Percentiles rank a stretch among this genome's conserved stretches.
Conservation (phyloP, 2,329 filamentous ascomycete genomes). For the Pezizomycotina sp. region DNA sequence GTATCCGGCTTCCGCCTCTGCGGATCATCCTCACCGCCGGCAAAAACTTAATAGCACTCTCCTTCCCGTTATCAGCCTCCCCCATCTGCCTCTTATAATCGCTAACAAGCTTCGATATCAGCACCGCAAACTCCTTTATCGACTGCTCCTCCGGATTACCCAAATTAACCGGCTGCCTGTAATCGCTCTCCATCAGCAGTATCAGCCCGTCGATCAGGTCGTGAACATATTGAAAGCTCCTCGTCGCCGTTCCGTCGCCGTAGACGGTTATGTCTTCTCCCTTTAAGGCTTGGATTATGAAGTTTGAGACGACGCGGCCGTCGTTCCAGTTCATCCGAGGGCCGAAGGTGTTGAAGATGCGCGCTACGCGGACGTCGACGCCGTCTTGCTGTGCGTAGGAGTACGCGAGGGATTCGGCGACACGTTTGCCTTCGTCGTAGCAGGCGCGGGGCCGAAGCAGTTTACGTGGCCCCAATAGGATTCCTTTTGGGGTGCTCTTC, state of each 20-base stretch:
- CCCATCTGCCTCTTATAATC: slow-evolving; percentile 11
- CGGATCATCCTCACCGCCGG: slow-evolving; percentile 24
- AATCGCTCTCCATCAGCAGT: slow-evolving; percentile 26
- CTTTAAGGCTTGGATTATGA: slow-evolving; percentile 26
- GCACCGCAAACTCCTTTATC: slow-evolving; percentile 25
- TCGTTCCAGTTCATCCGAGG: slow-evolving; percentile 27
- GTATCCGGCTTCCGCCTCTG: slow-evolving; percentile 26
- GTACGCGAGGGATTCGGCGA: slow-evolving; percentile 30
- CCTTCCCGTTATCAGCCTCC: slow-evolving; percentile 6
- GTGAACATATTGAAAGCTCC: slow-evolving; percentile 27
- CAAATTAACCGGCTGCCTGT: slow-evolving; percentile 26
- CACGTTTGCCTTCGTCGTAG: slow-evolving; percentile 33
- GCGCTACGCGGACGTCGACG: slow-evolving; percentile 27
- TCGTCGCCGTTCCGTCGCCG: slow-evolving; percentile 26
- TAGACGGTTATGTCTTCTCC: slow-evolving; percentile 25
- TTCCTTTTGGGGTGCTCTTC: slow-evolving; percentile 27
- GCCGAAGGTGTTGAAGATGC: slow-evolving; percentile 29
- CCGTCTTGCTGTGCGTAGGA: slow-evolving; percentile 25
- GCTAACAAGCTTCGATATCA: slow-evolving; percentile 22
- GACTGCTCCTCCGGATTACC: slow-evolving; percentile 27
- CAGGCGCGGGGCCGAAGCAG: slow-evolving; percentile 31
- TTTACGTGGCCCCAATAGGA: slow-evolving; percentile 32
- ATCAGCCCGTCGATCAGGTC: slow-evolving; percentile 27
- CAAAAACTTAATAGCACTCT: slow-evolving; percentile 19
- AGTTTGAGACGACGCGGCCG: slow-evolving; percentile 28